Evolutionary conservation across 306 rosid species (phyloP), one percentile per base, ranked within the genome.

Genomic region (Malus fusca): DNA sequence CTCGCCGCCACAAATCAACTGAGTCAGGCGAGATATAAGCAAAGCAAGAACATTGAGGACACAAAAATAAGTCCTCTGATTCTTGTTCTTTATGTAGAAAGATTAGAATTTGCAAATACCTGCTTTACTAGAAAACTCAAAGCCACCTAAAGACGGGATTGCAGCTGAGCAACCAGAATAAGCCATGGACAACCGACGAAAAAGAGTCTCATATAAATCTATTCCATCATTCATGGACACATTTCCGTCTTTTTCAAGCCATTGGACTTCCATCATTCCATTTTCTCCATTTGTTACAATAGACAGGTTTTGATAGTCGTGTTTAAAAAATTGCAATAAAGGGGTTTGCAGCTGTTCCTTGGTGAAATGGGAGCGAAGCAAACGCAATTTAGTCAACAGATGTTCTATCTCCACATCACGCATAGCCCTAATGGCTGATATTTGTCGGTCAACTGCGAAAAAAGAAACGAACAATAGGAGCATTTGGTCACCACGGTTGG

Each of bases 331-430:
- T 80, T 86, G 83, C 67, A 82, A 25, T 7, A 79, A 62, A 0
- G 91, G 95, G 35, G 84, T 88, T 78, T 65, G 83, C 43, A 82
- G 89, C 68, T 95, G 88, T 55, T 95, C 92, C 71, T 79, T 8
- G 69, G 62, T 81, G 80, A 88, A 90, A 82, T 79, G 72, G 2
- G 97, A 86, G 25, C 91, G 88, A 69, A 95, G 83, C 81, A 90
- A 81, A 69, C 80, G 91, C 81, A 95, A 58, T 43, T 89, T 91
- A 5, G 91, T 92, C 75, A 88, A 26, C 77, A 92, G 77, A 73
- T 81, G 92, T 69, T 89, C 87, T 17, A 87, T 78, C 76, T 95
- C 92, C 62, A 92, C 88, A 33, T 95, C 96, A 19, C 95, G 88
- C 76, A 90, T 88, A 71, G 92, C 96, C 81, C 89, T 91, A 75